Base-by-base conservation (phyloP, 305 asterid species). In the Euphrasia arctica region DNA sequence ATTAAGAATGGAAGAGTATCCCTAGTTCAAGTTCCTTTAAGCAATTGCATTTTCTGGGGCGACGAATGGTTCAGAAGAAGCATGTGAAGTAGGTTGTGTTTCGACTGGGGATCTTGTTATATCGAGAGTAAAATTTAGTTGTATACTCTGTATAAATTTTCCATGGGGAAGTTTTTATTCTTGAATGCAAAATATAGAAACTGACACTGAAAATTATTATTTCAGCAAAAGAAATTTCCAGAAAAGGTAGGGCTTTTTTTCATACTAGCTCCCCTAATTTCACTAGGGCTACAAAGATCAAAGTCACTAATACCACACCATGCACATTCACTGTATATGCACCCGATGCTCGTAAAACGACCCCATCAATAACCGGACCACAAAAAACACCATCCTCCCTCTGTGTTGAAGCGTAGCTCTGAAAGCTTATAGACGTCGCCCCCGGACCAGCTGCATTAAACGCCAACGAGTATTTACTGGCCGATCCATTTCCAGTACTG, bases 401-500 rank as follows among this genome's bases (percentile, higher is more conserved):
- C 69, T 66, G 85, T 45, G 15, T 72, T 11, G 76, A 42, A 4
- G 65, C 78, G 32, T 78, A 87, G 77, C 86, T 76, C 42, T 70
- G 84, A 68, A 87, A 84, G 77, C 74, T 74, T 31, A 84, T 84
- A 1, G 74, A 13, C 47, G 82, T 76, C 2, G 76, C 68, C 27
- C 66, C 72, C 9, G 81, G 49, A 12, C 78, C 82, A 2, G 28
- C 58, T 12, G 74, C 85, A 54, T 42, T 69, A 64, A 86, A 84
- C 14, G 59, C 15, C 63, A 82, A 48, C 4, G 80, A 71, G 73
- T 77, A 78, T 60, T 72, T 74, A 12, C 59, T 65, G 60, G 85
- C 80, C n/a, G 83, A 78, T 68, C 91, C 89, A 3, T 78, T 87
- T 12, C 95, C 91, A 14, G 65, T 55, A 64, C 89, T 82, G 32